Base-by-base conservation (phyloP, 2,329 filamentous ascomycete genomes). In the Fusarium sp. region DNA sequence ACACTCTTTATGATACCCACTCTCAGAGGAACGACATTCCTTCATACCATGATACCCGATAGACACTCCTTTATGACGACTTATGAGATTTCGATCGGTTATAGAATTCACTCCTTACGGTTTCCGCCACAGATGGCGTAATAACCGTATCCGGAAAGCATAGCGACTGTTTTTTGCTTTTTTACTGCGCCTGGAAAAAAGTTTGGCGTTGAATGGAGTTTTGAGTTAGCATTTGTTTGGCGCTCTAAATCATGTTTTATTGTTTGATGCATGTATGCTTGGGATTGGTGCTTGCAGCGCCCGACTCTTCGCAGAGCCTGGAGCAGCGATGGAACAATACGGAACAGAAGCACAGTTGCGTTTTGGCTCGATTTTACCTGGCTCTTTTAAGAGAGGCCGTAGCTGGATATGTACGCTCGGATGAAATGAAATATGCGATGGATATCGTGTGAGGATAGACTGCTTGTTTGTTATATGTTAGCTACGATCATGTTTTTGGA, bases 141-240 rank as follows among this genome's bases (percentile, higher is more conserved):
- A 81, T 81, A 84, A 84, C 73, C 66, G 75, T 78, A 70, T 83
- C 84, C 83, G 84, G 84, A 85, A 82, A 87, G 86, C 87, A 89
- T 88, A 87, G 87, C 87, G 86, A 85, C 85, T 84, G 63, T 84
- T 79, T 84, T 79, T 79, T 72, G 59, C 70, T 68, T 72, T 77
- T 77, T 72, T 61, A 66, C 71, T 70, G 68, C 75, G 57, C 64
- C 42, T 68, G 66, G 54, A 58, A 72, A 78, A 78, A 78, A 78
- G 77, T 74, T 74, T 59, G 78, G 78, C 73, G 77, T 74, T 78
- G 54, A 54, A 47, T 42, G 77, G 77, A 71, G 70, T 70, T 65
- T 69, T 70, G 57, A 67, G 66, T 68, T 42, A 71, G 74, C 77
- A 78, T 78, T 68, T 78, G 74, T 65, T 66, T 69, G 74, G 74